Conservation (phyloP, 1,284 basidiomycete genomes). For the Phellinidium pouzarii region DNA sequence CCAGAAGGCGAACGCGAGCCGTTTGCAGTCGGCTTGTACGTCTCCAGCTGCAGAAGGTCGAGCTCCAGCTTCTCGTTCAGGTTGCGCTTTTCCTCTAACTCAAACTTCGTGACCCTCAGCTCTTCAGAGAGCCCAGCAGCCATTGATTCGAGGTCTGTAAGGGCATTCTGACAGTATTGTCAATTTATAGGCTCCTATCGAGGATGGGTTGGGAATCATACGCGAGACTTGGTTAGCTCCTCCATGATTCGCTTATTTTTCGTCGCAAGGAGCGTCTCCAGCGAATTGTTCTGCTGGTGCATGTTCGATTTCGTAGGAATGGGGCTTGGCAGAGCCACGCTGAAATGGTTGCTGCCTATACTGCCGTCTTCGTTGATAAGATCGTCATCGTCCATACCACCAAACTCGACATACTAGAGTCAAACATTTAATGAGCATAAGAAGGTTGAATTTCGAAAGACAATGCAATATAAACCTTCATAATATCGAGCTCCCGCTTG, state of each 20-base stretch:
- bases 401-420: constrained; percentile 90
- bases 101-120: constrained; percentile 51
- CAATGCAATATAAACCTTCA: constrained; percentile 62
- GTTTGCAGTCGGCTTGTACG: constrained; percentile 35
- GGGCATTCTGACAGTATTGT: constrained; percentile 55
- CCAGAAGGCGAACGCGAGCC: constrained; percentile 23
- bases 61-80: constrained; percentile 90
- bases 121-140: constrained; percentile 55
- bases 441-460: constrained; percentile 2
- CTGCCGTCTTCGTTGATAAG: constrained; percentile 39
- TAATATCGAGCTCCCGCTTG: constrained; percentile 92
- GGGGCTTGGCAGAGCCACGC: constrained; percentile 73
- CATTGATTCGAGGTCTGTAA: constrained; percentile 70
- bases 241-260: constrained; percentile 96
- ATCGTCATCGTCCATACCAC: constrained; percentile 69
- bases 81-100: constrained; percentile 69
- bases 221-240: constrained; percentile 86
- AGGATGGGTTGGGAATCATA: constrained; percentile 30
- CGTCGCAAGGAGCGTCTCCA: constrained; percentile 85
- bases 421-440: too few relatives aligned
- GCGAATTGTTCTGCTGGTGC: constrained; percentile 64
- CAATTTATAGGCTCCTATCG: constrained; percentile 4
- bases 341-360: constrained; percentile 33
- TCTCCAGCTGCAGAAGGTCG: constrained; percentile 80
- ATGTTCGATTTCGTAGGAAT: constrained; percentile 77